These are phyloP conservation scores for Penstemon davidsonii DNA, from an alignment of 257 asterid species.

Conservation along the genomic window DNA sequence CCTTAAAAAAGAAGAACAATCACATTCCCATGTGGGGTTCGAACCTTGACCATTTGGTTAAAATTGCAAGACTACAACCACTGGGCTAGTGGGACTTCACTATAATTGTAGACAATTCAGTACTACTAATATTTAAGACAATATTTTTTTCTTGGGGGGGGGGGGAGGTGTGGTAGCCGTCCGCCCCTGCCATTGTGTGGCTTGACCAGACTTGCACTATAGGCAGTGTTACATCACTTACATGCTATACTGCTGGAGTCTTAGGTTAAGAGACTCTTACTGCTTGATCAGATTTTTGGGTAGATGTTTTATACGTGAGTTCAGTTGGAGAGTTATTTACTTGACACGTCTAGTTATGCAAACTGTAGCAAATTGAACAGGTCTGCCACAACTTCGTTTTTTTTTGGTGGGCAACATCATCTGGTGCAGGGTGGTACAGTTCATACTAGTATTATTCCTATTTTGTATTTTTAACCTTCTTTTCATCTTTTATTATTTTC, in stretches of 20 bases:
- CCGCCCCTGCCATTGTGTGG: too few relatives aligned
- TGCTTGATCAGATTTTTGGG: slow-evolving; percentile 19
- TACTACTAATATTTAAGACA: too few relatives aligned
- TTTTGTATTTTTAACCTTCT: slow-evolving; percentile 15
- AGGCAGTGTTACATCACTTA: background rate
- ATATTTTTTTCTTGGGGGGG: too few relatives aligned
- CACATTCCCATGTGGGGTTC: too few relatives aligned
- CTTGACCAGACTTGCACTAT: too few relatives aligned
- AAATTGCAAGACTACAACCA: too few relatives aligned
- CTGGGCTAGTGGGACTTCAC: too few relatives aligned
- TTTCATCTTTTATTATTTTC: background rate
- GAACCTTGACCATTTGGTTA: too few relatives aligned
- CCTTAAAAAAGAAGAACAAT: too few relatives aligned
- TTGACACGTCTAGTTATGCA: background rate
- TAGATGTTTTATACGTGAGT: slow-evolving; percentile 7
- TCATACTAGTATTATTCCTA: slow-evolving; percentile 9
- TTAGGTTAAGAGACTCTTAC: slow-evolving; percentile 1
- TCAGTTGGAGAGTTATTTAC: slow-evolving; percentile 24
- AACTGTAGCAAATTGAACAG: slow-evolving; percentile 11
- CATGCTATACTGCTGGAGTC: background rate
- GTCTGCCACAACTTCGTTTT: background rate
- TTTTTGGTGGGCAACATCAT: slow-evolving; percentile 8
- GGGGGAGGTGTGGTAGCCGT: too few relatives aligned
- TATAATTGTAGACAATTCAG: too few relatives aligned
- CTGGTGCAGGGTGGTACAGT: slow-evolving; percentile 18